phyloP scores from a whole-genome alignment of 805 yeast genomes.

The Yarrowia keelungensis region DNA sequence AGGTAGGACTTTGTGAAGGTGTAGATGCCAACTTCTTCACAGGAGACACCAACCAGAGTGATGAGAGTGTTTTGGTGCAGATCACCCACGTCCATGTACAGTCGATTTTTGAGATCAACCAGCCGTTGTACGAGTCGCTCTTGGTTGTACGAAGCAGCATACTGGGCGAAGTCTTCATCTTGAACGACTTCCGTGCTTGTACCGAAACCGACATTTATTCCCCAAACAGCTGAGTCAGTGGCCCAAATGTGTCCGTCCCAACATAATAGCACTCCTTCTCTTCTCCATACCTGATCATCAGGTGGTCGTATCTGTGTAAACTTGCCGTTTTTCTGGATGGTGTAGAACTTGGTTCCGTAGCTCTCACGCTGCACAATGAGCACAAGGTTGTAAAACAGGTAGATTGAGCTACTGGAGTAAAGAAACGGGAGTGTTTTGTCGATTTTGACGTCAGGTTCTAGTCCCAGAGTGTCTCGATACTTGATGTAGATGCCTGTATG shows the following conservation, averaged over 20 bases:
- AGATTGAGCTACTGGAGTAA: not conserved
- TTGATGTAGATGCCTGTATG: not conserved
- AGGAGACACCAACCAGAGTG: not conserved
- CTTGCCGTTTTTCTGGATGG: not conserved
- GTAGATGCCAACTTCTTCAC: not conserved
- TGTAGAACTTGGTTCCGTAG: conserved; percentile 9
- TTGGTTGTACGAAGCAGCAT: not conserved
- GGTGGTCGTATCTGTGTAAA: not conserved
- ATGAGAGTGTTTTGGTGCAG: not conserved
- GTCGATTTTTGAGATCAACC: not conserved
- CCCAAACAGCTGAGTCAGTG: not conserved
- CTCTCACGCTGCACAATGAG: not conserved
- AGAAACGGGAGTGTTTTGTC: conserved; percentile 6
- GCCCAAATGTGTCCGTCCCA: conserved; percentile 17
- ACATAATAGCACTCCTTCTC: not conserved
- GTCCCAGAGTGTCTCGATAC: not conserved
- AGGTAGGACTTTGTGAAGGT: conserved; percentile 2
- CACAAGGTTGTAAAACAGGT: conserved; percentile 8
- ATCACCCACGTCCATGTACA: not conserved
- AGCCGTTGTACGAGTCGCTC: not conserved
- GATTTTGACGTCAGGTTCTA: not conserved
- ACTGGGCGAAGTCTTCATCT: not conserved
- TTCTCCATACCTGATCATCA: conserved; percentile 4
- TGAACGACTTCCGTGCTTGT: not conserved
- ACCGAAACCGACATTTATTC: not conserved